Conservation (phyloP, 257 asterid genomes). For the Cordia subcordata region DNA sequence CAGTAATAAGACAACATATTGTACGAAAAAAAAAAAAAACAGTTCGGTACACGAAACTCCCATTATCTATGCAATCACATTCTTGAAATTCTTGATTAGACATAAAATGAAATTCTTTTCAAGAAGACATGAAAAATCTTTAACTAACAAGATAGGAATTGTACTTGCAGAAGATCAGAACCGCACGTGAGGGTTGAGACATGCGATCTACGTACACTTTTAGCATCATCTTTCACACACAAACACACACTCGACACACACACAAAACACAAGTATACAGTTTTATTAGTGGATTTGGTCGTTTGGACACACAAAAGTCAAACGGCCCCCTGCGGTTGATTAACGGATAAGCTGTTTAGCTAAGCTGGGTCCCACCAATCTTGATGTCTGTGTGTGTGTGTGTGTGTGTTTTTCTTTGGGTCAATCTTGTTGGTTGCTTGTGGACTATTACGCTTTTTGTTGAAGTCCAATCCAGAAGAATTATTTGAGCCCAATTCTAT, state of each 20-base stretch:
- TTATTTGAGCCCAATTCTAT: no score
- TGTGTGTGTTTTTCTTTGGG: neutral
- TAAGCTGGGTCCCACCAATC: neutral
- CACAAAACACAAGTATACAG: no score
- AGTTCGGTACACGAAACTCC: no score
- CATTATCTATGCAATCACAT: no score
- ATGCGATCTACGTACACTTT: conserved; percentile 74
- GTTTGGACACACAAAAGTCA: neutral
- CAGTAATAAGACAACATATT: neutral
- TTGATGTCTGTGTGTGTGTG: no score
- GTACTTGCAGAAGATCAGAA: conserved; percentile 91
- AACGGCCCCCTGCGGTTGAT: neutral
- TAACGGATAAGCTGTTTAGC: conserved; percentile 1
- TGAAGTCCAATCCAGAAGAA: no score
- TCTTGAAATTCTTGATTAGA: no score
- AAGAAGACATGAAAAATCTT: no score
- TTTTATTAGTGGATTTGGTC: neutral
- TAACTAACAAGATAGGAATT: conserved; percentile 4
- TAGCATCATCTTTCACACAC: conserved; percentile 41
- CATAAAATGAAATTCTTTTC: no score
- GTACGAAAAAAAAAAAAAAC: no score
- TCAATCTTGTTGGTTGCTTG: neutral
- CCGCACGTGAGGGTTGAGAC: conserved; percentile 92
- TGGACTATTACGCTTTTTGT: neutral
- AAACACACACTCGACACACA: neutral